phyloP scores from a whole-genome alignment of 2,329 filamentous ascomycete genomes.

The Cladosporium halotolerans region DNA sequence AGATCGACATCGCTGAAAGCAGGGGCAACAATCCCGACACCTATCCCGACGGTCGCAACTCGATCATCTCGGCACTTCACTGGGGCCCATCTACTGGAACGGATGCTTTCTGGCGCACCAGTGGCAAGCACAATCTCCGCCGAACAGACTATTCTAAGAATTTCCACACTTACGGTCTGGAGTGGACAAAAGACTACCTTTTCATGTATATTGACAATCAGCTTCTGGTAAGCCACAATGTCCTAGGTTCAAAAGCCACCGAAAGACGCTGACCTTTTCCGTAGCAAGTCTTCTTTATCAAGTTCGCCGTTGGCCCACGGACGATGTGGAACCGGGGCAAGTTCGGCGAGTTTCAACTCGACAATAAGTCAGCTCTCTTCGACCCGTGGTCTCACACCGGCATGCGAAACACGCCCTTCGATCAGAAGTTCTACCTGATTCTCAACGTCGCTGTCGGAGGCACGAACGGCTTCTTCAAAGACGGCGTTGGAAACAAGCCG shows the following conservation, averaged over 20 bases:
- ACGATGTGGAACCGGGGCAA: slow-evolving; percentile 26
- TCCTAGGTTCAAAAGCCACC: not conserved
- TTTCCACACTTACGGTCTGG: slow-evolving; percentile 70
- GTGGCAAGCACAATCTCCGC: slow-evolving; percentile 64
- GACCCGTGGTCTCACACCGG: slow-evolving; percentile 24
- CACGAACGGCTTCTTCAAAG: slow-evolving; percentile 63
- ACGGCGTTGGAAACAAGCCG: slow-evolving; percentile 63
- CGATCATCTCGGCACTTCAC: slow-evolving; percentile 68
- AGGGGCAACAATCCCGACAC: slow-evolving; percentile 60
- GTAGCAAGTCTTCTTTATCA: slow-evolving; percentile 65
- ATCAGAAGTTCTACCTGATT: slow-evolving; percentile 29
- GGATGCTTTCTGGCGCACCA: slow-evolving; percentile 75
- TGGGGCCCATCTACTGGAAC: slow-evolving; percentile 66
- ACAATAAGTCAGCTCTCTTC: slow-evolving; percentile 23
- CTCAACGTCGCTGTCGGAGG: slow-evolving; percentile 27
- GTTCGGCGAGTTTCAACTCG: slow-evolving; percentile 17
- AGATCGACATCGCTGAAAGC: slow-evolving; percentile 73
- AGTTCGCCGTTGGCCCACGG: slow-evolving; percentile 18
- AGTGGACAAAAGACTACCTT: slow-evolving; percentile 79
- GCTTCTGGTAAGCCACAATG: slow-evolving; percentile 42
- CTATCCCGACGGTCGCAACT: slow-evolving; percentile 70
- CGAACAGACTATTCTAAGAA: slow-evolving; percentile 63
- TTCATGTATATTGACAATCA: slow-evolving; percentile 77
- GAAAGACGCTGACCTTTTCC: not conserved
- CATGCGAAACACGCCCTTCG: slow-evolving; percentile 24